Percentiles rank a stretch among this genome's conserved stretches.
Evolutionary conservation across 2,329 filamentous ascomycete genomes (phyloP).

Genomic region (Ophiosphaerella korrae): DNA sequence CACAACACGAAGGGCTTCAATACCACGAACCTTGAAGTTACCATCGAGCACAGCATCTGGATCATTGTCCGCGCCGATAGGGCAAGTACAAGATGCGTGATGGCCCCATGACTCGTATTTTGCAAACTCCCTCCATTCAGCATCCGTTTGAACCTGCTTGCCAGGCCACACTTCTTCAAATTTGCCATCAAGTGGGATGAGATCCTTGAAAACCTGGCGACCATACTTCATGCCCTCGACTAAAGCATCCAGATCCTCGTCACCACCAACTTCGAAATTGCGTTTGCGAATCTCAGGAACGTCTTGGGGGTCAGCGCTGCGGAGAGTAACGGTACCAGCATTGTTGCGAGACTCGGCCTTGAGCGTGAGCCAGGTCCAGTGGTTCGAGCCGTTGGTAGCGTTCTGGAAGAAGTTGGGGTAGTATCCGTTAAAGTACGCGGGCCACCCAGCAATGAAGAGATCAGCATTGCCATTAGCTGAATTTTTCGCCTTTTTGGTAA

Average conservation of each 20-base stretch:
- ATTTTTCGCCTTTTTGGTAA: slow-evolving; percentile 46
- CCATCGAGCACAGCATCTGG: slow-evolving; percentile 59
- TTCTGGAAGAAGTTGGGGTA: slow-evolving; percentile 59
- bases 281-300: slow-evolving; percentile 58
- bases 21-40: slow-evolving; percentile 59
- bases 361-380: slow-evolving; percentile 58
- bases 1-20: slow-evolving; percentile 59
- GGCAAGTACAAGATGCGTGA: slow-evolving; percentile 62
- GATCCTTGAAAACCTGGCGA: slow-evolving; percentile 48
- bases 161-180: slow-evolving; percentile 59
- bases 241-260: slow-evolving; percentile 57
- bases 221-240: slow-evolving; percentile 61
- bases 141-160: slow-evolving; percentile 49
- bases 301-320: slow-evolving; percentile 65
- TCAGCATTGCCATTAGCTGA: slow-evolving; percentile 55
- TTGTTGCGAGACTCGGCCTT: slow-evolving; percentile 67
- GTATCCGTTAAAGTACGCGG: slow-evolving; percentile 59
- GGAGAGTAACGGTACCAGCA: slow-evolving; percentile 64
- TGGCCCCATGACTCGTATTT: slow-evolving; percentile 52
- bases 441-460: slow-evolving; percentile 60
- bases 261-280: slow-evolving; percentile 20
- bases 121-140: slow-evolving; percentile 46
- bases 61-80: slow-evolving; percentile 59
- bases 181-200: slow-evolving; percentile 50
- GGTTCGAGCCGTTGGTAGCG: slow-evolving; percentile 50